Conservation (phyloP, 1,139 yeast genomes). For the Eremothecium sinecaudum region DNA sequence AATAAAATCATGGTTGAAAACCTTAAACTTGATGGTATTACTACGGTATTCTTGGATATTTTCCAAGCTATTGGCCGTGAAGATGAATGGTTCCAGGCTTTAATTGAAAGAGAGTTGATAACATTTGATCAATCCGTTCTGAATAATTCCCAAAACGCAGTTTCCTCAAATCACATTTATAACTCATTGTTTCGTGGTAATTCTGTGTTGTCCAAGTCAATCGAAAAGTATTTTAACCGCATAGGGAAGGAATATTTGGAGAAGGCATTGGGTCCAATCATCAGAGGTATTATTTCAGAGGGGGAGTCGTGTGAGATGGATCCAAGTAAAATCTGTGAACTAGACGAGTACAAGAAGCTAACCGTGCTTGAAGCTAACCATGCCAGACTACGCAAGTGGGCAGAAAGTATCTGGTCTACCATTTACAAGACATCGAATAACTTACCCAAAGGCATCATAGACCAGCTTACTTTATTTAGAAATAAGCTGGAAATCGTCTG, state of each 20-base stretch:
- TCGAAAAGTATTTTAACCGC: conserved; percentile 68
- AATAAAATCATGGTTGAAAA: conserved; percentile 35
- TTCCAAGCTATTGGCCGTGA: conserved; percentile 57
- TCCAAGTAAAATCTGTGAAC: conserved; percentile 43
- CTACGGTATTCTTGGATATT: conserved; percentile 51
- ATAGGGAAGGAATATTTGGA: conserved; percentile 74
- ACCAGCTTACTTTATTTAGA: conserved; percentile 49
- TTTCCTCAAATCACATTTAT: conserved; percentile 37
- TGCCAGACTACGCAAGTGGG: conserved; percentile 43
- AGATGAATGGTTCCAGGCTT: conserved; percentile 56
- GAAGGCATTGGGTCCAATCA: conserved; percentile 60
- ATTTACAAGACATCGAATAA: conserved; percentile 65
- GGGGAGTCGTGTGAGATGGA: conserved; percentile 65
- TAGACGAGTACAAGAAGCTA: conserved; percentile 34
- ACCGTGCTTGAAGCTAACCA: conserved; percentile 43
- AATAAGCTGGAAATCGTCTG: conserved; percentile 50
- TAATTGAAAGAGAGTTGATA: conserved; percentile 57
- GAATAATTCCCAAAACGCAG: conserved; percentile 16
- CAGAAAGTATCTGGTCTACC: conserved; percentile 60
- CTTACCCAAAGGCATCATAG: conserved; percentile 61
- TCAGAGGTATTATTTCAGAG: conserved; percentile 44
- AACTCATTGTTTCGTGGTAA: conserved; percentile 81
- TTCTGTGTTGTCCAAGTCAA: conserved; percentile 66
- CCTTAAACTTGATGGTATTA: conserved; percentile 41
- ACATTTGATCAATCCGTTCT: conserved; percentile 33